Conservation (phyloP, 1,284 basidiomycete genomes). For the Ganoderma leucocontextum region DNA sequence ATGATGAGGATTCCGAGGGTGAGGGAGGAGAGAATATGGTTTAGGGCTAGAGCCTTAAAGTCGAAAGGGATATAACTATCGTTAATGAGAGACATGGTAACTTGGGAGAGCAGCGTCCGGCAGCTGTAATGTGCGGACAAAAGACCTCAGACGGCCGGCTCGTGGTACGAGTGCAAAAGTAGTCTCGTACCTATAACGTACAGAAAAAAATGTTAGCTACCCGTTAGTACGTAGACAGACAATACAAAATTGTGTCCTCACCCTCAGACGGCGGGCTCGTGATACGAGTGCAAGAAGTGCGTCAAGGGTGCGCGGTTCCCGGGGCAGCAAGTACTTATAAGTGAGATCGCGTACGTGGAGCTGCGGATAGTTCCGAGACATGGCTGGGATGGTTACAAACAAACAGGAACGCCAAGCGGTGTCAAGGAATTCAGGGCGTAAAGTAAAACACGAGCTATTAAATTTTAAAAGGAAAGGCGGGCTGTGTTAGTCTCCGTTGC, state of each 20-base stretch:
- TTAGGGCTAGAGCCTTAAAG: background rate
- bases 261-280: background rate
- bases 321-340: background rate
- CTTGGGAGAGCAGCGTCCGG: background rate
- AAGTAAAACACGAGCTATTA: no score
- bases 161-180: no score
- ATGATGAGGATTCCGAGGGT: background rate
- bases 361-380: background rate
- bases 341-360: background rate
- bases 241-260: background rate
- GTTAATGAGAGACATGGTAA: background rate
- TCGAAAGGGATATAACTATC: background rate
- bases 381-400: no score
- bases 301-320: background rate
- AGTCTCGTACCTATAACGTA: no score
- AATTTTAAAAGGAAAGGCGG: no score
- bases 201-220: no score
- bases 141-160: background rate
- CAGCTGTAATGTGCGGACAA: background rate
- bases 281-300: background rate
- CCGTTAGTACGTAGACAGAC: no score
- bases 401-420: no score
- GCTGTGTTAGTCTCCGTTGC: no score
- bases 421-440: no score
- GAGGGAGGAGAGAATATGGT: background rate